These are phyloP conservation scores for Bryum argenteum DNA, from an alignment of 225 moss, liverwort and hornwort genomes.

Conservation along the genomic window DNA sequence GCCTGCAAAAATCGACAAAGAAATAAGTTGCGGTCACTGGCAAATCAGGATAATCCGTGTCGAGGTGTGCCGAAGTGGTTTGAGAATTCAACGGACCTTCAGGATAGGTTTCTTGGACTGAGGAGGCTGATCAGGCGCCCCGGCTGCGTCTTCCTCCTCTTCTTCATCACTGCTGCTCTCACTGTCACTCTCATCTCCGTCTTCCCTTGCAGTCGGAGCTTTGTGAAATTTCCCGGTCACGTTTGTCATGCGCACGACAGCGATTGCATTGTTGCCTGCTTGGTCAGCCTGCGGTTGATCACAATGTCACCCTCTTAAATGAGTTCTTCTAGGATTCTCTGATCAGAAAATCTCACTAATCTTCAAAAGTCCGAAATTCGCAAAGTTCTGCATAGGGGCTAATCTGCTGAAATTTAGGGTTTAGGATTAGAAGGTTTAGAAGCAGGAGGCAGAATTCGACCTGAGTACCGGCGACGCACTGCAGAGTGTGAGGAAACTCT, in stretches of 20 bases:
- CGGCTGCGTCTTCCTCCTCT: conserved; percentile 47
- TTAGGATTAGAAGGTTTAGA: neutral
- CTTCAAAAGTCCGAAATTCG: no score
- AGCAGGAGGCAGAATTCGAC: conserved; percentile 33
- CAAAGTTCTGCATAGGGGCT: no score
- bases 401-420: neutral
- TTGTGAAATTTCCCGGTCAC: conserved; percentile 74
- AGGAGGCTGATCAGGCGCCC: conserved; percentile 33
- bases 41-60: neutral
- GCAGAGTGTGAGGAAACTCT: conserved; percentile 88
- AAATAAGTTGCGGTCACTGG: neutral
- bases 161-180: conserved; percentile 79
- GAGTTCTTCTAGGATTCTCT: neutral
- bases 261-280: conserved; percentile 67
- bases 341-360: neutral
- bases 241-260: conserved; percentile 83
- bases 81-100: conserved; percentile 48
- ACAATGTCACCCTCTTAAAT: neutral
- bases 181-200: conserved; percentile 61
- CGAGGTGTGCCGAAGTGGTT: neutral
- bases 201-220: conserved; percentile 60
- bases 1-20: conserved; percentile 42
- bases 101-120: conserved; percentile 67
- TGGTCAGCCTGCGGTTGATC: conserved; percentile 66
- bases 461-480: conserved; percentile 90